A percentile compares a stretch with the other conserved stretches of the same genome.
These are phyloP conservation scores for Acacia melanoxylon DNA, from an alignment of 306 rosid species.

Conservation along the genomic window DNA sequence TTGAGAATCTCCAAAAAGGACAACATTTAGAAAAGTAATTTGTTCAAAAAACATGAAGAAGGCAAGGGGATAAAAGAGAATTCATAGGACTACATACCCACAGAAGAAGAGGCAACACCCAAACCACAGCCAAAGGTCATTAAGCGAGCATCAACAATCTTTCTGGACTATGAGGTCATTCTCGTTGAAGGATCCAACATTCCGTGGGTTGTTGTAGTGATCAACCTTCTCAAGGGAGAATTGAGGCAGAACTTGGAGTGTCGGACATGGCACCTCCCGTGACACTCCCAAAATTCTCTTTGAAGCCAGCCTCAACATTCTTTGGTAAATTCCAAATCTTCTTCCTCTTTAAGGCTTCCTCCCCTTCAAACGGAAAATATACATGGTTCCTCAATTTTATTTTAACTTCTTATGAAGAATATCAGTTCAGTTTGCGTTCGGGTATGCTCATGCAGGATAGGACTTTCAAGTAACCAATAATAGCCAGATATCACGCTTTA, in stretches of 20 bases:
- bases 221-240: slow-evolving; percentile 82
- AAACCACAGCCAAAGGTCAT: not conserved
- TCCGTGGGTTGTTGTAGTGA: slow-evolving; percentile 76
- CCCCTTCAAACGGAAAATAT: not conserved
- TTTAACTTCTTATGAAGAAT: not conserved
- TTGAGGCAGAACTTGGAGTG: slow-evolving; percentile 49
- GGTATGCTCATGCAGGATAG: not conserved
- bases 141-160: not conserved
- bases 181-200: slow-evolving; percentile 63
- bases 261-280: slow-evolving; percentile 25
- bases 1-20: not conserved
- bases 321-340: not conserved
- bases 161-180: slow-evolving; percentile 42
- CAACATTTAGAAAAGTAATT: not conserved
- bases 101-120: slow-evolving; percentile 81
- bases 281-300: slow-evolving; percentile 52
- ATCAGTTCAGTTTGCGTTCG: not conserved
- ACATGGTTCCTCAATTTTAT: not conserved
- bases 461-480: not conserved
- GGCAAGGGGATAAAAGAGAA: not conserved
- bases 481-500: not conserved
- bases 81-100: slow-evolving; percentile 49
- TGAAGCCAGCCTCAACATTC: slow-evolving; percentile 62
- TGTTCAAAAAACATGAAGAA: not conserved
- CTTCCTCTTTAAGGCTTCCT: not conserved